A percentile compares a stretch with the other conserved stretches of the same genome.
These are phyloP conservation scores for Xylaria sp. DNA, from an alignment of 2,329 filamentous ascomycete genomes.

Conservation along the genomic window DNA sequence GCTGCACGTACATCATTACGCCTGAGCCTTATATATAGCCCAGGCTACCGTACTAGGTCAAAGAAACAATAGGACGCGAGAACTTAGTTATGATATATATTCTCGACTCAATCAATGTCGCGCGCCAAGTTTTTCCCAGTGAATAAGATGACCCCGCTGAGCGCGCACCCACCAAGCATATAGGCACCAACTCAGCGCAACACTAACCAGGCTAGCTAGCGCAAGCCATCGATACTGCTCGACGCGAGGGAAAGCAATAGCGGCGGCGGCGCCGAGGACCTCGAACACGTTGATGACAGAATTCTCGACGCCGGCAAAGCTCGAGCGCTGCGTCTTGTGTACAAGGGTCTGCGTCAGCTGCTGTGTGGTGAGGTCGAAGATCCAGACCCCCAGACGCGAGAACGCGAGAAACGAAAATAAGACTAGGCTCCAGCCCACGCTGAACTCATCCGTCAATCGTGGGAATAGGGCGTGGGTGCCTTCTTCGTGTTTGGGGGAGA, in stretches of 20 bases:
- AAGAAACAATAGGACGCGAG: no score
- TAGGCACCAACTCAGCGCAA: conserved; percentile 40
- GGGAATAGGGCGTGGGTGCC: conserved; percentile 16
- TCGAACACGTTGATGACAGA: conserved; percentile 48
- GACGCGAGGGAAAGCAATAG: conserved; percentile 44
- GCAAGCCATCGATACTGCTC: conserved; percentile 49
- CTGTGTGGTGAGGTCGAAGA: conserved; percentile 51
- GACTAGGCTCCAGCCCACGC: conserved; percentile 39
- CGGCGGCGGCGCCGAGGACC: conserved; percentile 45
- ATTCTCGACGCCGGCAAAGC: conserved; percentile 50
- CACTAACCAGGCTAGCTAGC: conserved; percentile 42
- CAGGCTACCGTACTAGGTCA: no score
- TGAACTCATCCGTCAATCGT: conserved; percentile 22
- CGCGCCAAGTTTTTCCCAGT: conserved; percentile 44
- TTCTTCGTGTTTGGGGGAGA: conserved; percentile 32
- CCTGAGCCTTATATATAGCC: no score
- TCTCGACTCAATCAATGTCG: not conserved
- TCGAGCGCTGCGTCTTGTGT: conserved; percentile 42
- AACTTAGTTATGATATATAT: no score
- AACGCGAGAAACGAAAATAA: conserved; percentile 49
- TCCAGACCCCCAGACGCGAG: conserved; percentile 51
- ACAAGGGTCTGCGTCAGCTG: conserved; percentile 51
- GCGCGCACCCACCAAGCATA: conserved; percentile 48
- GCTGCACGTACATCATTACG: no score
- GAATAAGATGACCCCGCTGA: conserved; percentile 48